phyloP scores from a whole-genome alignment of 2,329 filamentous ascomycete species.

The Tolypocladium cylindrosporum region DNA sequence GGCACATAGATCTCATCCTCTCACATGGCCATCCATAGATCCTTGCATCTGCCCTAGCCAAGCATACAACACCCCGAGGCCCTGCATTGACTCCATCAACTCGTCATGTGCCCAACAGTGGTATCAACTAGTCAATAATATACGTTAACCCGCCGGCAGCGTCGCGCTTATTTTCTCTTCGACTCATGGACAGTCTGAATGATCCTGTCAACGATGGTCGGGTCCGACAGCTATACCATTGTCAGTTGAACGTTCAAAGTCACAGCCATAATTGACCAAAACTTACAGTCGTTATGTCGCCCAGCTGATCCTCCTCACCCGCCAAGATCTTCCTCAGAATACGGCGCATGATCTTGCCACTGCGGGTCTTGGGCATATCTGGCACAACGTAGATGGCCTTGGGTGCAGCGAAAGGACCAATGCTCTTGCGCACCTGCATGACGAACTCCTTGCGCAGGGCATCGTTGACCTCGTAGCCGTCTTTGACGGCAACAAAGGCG shows the following conservation, averaged over 20 bases:
- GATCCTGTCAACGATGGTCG: constrained; percentile 80
- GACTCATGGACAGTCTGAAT: constrained; percentile 67
- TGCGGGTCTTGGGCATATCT: constrained; percentile 93
- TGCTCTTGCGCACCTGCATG: constrained; percentile 91
- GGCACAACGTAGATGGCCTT: constrained; percentile 88
- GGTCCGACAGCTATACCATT: constrained; percentile 67
- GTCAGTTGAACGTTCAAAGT: neutral
- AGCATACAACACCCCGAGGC: neutral
- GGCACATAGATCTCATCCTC: neutral
- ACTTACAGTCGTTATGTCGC: constrained; percentile 83
- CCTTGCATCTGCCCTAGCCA: neutral
- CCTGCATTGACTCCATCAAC: neutral
- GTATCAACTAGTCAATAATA: neutral
- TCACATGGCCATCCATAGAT: neutral
- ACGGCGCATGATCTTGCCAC: constrained; percentile 97
- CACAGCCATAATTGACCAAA: neutral
- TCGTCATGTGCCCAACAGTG: neutral
- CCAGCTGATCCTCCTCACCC: constrained; percentile 92
- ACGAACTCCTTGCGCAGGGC: constrained; percentile 87
- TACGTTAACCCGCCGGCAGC: neutral
- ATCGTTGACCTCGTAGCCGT: constrained; percentile 65
- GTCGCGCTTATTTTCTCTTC: constrained; percentile 35
- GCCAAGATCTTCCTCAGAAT: constrained; percentile 96
- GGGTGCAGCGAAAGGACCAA: constrained; percentile 92
- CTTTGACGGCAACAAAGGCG: constrained; percentile 90